Evolutionary conservation across 2,329 filamentous ascomycete species (phyloP), one percentile per base, ranked within the genome.

Genomic region (Ceratocystis cacaofunesta): DNA sequence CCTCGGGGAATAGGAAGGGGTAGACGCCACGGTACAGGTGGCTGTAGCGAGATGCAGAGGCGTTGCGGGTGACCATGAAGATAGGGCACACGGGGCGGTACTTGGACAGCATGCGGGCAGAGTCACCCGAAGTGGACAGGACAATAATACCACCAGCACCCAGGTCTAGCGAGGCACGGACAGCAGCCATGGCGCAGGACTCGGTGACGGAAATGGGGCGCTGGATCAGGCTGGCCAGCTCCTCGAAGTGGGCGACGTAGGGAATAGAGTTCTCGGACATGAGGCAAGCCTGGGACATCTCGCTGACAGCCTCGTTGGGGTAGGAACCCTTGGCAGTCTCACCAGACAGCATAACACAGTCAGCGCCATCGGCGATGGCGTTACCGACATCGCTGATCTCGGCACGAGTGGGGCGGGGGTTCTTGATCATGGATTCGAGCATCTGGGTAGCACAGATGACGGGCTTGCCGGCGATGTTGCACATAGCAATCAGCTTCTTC

Each of bases 401-500:
- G 70, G 94, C 94, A 78, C 94, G 91, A 69, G 94, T 99, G 63
- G 94, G 94, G 69, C 94, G 90, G 71, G 94, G 94, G 83, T 99
- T 99, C 84, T 96, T 96, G 78, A 96, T 99, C 94, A 99, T 99
- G 70, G 91, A 96, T 85, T 99, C 94, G 52, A 99, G 85, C 94
- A 99, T 99, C 82, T 99, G 94, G 50, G 94, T 99, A 68, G 94
- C 94, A 79, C 92, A 97, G 76, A 99, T 96, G 76, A 92, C 92
- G 71, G 94, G 94, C 85, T 99, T 99, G 78, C 94, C 94, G 71
- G 91, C 92, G 75, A 96, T 86, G 83, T 99, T 99, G 86, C 94
- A 99, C 87, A 97, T 97, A 79, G 94, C 92, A 78, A 99, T 99
- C 85, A 99, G 92, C 90, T 99, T 99, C 88, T 99, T 99, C 83